These are phyloP conservation scores for Panus rudis DNA, from an alignment of 768 basidiomycete genomes.

Conservation along the genomic window DNA sequence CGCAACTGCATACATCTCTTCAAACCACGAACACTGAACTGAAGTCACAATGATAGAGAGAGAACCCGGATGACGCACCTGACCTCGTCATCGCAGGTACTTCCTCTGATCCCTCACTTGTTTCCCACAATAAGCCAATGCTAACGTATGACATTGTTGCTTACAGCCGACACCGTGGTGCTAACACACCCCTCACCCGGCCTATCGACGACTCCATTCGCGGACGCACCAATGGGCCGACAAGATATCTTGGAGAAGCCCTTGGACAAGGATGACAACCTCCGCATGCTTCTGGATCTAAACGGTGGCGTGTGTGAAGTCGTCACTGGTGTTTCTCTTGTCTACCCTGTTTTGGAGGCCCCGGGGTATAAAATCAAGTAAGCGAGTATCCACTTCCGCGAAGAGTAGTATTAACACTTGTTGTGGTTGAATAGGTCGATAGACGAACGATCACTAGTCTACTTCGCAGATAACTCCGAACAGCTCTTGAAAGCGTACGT, in stretches of 20 bases:
- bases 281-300: slow-evolving; percentile 81
- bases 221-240: slow-evolving; percentile 38
- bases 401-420: neutral
- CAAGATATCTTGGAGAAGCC: slow-evolving; percentile 94
- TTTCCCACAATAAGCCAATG: neutral
- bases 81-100: slow-evolving; percentile 76
- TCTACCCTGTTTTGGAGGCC: slow-evolving; percentile 66
- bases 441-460: slow-evolving; percentile 75
- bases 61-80: slow-evolving; percentile 61
- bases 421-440: slow-evolving; percentile 47
- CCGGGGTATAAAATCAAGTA: slow-evolving; percentile 74
- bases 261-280: slow-evolving; percentile 64
- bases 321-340: slow-evolving; percentile 83
- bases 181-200: slow-evolving; percentile 65
- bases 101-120: neutral
- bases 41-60: slow-evolving; percentile 23
- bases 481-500: slow-evolving; percentile 71
- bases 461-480: slow-evolving; percentile 60
- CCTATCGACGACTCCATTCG: slow-evolving; percentile 48
- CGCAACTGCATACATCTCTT: neutral
- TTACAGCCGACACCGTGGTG: slow-evolving; percentile 90
- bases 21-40: neutral
- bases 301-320: slow-evolving; percentile 87
- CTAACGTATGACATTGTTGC: neutral
- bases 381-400: slow-evolving; percentile 6